These are phyloP conservation scores for Rhodamnia rubescens DNA, from an alignment of 345 rosid species.

Conservation along the genomic window DNA sequence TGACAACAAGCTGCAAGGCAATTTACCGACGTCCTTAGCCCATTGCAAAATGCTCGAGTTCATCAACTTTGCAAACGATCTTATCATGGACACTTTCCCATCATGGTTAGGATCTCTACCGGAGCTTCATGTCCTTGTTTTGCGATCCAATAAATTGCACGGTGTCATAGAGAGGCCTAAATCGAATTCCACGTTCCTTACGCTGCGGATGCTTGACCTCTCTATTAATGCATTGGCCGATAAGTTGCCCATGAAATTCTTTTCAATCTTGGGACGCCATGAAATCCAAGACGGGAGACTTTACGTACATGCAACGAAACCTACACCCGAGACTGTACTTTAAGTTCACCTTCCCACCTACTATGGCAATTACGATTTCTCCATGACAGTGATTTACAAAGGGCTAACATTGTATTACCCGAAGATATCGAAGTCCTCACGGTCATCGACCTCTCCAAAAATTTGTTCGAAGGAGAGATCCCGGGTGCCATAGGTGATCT, in stretches of 20 bases:
- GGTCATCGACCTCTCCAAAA: neutral
- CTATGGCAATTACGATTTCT: fast-evolving
- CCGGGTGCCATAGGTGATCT: neutral
- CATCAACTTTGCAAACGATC: neutral
- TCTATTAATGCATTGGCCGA: neutral
- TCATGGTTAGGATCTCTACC: constrained; percentile 10
- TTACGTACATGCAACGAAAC: neutral
- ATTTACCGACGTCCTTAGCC: too few relatives aligned
- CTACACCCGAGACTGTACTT: fast-evolving
- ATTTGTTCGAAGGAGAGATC: constrained; percentile 1
- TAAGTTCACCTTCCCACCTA: fast-evolving
- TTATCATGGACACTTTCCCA: constrained; percentile 3
- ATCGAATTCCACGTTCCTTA: neutral
- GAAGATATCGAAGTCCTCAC: neutral
- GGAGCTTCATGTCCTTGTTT: neutral
- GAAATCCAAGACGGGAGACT: neutral
- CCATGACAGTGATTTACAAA: constrained; percentile 3
- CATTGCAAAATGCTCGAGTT: too few relatives aligned
- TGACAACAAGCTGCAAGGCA: too few relatives aligned
- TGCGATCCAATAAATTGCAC: neutral
- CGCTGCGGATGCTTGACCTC: constrained; percentile 1
- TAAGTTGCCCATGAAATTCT: constrained; percentile 2
- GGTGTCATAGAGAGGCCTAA: neutral
- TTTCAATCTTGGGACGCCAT: constrained; percentile 11
- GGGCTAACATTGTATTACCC: neutral